Conservation (phyloP, 495 filamentous ascomycete genomes). For the Cercophora samala region DNA sequence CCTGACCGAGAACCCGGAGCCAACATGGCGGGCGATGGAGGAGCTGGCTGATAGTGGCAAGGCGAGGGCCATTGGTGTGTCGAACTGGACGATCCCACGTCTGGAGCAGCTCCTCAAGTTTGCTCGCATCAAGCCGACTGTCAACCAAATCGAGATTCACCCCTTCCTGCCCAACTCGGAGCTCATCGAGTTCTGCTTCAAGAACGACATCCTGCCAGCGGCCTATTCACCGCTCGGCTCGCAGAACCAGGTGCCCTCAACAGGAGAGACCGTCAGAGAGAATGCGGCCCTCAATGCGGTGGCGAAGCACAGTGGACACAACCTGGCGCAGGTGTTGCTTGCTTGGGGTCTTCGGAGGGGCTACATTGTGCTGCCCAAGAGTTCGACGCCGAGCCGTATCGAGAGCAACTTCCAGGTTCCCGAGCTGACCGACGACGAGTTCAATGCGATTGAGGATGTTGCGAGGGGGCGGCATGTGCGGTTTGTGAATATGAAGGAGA, state of each 20-base stretch:
- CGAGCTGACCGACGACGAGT: conserved; percentile 39
- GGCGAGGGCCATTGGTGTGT: conserved; percentile 47
- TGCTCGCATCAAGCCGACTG: conserved; percentile 43
- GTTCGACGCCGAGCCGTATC: conserved; percentile 64
- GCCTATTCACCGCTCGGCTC: conserved; percentile 63
- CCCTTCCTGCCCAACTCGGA: conserved; percentile 53
- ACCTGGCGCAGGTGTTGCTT: conserved; percentile 47
- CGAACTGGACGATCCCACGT: conserved; percentile 47
- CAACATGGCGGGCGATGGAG: conserved; percentile 54
- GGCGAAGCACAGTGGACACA: conserved; percentile 39
- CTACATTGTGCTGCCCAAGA: conserved; percentile 50
- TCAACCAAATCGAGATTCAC: conserved; percentile 53
- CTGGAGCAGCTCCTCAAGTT: conserved; percentile 41
- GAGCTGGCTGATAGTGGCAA: conserved; percentile 40
- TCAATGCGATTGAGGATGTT: conserved; percentile 40
- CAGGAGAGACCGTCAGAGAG: conserved; percentile 44
- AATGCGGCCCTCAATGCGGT: conserved; percentile 41
- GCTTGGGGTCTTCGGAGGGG: conserved; percentile 45
- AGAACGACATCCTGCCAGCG: conserved; percentile 60
- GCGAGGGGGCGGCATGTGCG: conserved; percentile 54
- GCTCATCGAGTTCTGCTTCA: conserved; percentile 54
- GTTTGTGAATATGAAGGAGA: conserved; percentile 81
- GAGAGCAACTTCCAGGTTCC: conserved; percentile 52
- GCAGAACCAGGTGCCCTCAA: conserved; percentile 55
- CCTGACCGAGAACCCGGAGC: conserved; percentile 51